phyloP scores from a whole-genome alignment of 148 eudicot genomes.

The Cornus kousa region DNA sequence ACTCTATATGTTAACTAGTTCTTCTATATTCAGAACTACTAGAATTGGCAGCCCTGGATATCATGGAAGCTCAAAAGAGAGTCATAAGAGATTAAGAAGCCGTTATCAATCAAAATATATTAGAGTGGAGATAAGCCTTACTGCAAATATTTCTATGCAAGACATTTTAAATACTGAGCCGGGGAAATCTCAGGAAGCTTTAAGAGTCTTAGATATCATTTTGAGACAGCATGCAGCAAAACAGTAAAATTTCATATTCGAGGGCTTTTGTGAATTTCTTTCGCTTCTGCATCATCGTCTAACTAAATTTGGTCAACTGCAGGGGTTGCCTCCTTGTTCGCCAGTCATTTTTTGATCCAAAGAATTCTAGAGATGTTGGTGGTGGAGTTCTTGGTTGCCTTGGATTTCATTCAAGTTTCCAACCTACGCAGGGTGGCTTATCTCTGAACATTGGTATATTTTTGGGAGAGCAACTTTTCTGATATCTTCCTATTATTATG shows the following conservation, averaged over 20 bases:
- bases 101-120: constrained; percentile 68
- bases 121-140: constrained; percentile 87
- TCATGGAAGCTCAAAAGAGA: constrained; percentile 50
- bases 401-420: constrained; percentile 91
- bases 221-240: constrained; percentile 95
- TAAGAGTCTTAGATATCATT: constrained; percentile 85
- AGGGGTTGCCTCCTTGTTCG: constrained; percentile 97
- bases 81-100: constrained; percentile 65
- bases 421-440: constrained; percentile 81
- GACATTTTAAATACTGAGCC: constrained; percentile 85
- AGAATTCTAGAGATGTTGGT: constrained; percentile 75
- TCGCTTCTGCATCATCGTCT: background rate
- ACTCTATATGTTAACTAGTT: too few relatives aligned
- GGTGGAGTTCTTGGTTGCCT: constrained; percentile 92
- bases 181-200: constrained; percentile 80
- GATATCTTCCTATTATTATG: background rate
- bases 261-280: background rate
- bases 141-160: constrained; percentile 94
- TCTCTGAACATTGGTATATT: constrained; percentile 55
- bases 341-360: constrained; percentile 83
- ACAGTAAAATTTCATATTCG: constrained; percentile 48
- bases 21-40: constrained; percentile 40
- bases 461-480: too few relatives aligned
- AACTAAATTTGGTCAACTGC: constrained; percentile 8
- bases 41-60: constrained; percentile 47